Percentiles rank a stretch among this genome's conserved stretches.
These are phyloP conservation scores for Epichloe bromicola DNA, from an alignment of 2,329 filamentous ascomycete genomes.

Conservation along the genomic window DNA sequence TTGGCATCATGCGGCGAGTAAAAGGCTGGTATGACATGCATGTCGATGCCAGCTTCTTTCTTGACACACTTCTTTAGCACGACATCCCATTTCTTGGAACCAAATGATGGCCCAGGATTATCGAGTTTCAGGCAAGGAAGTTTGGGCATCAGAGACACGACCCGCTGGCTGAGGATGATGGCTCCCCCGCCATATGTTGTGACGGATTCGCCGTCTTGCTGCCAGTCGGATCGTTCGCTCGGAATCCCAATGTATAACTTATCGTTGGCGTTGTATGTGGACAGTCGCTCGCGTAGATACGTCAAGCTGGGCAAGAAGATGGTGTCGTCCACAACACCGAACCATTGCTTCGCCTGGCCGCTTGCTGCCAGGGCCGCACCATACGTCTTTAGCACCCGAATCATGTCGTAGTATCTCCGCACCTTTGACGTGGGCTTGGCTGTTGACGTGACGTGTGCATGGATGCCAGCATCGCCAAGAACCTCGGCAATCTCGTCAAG, in stretches of 20 bases:
- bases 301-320: conserved; percentile 32
- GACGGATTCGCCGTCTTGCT: conserved; percentile 19
- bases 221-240: conserved; percentile 31
- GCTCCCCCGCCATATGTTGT: conserved; percentile 32
- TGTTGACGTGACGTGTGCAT: conserved; percentile 22
- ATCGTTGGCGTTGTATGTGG: conserved; percentile 18
- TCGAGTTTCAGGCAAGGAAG: conserved; percentile 24
- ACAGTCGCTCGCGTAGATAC: conserved; percentile 25
- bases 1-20: conserved; percentile 24
- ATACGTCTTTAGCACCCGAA: conserved; percentile 20
- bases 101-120: conserved; percentile 6
- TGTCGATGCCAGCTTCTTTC: conserved; percentile 19
- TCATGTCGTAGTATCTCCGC: conserved; percentile 25
- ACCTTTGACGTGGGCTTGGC: conserved; percentile 19
- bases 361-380: conserved; percentile 21
- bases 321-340: conserved; percentile 32
- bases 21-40: conserved; percentile 31
- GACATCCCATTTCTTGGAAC: conserved; percentile 25
- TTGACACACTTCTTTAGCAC: conserved; percentile 28
- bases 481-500: conserved; percentile 16
- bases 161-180: conserved; percentile 26
- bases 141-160: conserved; percentile 20
- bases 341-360: conserved; percentile 26
- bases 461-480: conserved; percentile 25
- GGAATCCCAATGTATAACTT: conserved; percentile 30